Evolutionary conservation across 2,329 filamentous ascomycete genomes (phyloP), one percentile per base, ranked within the genome.

Genomic region (Chaetomium globosum): DNA sequence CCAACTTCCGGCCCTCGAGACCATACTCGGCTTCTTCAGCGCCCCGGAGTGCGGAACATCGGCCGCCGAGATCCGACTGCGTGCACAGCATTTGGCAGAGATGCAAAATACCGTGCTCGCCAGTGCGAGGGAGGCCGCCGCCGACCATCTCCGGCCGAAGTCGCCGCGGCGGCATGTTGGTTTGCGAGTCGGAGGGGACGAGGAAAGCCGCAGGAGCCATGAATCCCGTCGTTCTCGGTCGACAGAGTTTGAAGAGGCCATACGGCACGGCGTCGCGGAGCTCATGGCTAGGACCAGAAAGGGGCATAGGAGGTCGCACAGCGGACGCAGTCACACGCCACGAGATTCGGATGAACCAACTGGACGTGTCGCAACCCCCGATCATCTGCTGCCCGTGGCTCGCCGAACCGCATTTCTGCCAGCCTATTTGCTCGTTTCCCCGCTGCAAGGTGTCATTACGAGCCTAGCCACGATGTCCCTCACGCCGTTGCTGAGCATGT

Each of bases 371-470:
- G 16, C 13, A 16, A 16, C 39, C 67, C 48, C 58, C 12, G 70
- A 68, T 21, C 66, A 55, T 26, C 68, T 74, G 39, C 75, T 71
- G 28, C 70, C 69, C 0, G 70, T 82, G 1, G 60, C 73, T 5
- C 73, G 77, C 56, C 74, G 82, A 28, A 73, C 71, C 16, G 65
- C 68, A 16, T 81, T 78, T 21, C 77, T 72, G 30, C 77, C 78
- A 5, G 84, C 83, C 1, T 89, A 89, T 68, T 76, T 93, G 1
- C 78, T 92, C 10, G 80, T 93, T 9, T 92, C 89, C 0, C 90
- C 90, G 1, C 80, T 90, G 0, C 80, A 86, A 33, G 86, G 87
- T 0, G 64, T 86, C 0, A 77, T 89, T 2, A 86, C 84, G 7
- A 82, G 83, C 65, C 78, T 92, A 21, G 82, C 86, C 12, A 90